These are phyloP conservation scores for Apiotrichum siamense DNA, from an alignment of 1,284 basidiomycete species.

Conservation along the genomic window DNA sequence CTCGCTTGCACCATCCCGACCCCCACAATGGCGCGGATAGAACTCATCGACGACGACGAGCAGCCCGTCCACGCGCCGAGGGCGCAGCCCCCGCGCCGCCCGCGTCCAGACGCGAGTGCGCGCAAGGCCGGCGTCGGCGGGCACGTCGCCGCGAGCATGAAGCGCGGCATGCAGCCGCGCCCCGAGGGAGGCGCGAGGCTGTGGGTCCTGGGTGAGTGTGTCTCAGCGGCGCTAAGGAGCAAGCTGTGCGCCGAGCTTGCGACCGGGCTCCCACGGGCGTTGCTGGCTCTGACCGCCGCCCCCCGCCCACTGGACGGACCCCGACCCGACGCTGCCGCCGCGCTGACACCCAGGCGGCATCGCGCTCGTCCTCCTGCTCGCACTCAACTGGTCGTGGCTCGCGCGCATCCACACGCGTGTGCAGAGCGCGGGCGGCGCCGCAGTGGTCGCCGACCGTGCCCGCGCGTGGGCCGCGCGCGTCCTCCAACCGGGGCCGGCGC, in stretches of 20 bases:
- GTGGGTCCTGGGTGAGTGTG: constrained; percentile 8
- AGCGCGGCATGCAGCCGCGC: constrained; percentile 13
- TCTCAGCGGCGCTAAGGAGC: not conserved
- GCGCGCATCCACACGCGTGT: constrained; percentile 10
- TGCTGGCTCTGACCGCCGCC: no score
- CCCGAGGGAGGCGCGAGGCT: not conserved
- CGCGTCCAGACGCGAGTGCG: not conserved
- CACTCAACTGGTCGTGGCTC: constrained; percentile 21
- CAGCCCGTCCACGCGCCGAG: no score
- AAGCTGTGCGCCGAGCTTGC: no score
- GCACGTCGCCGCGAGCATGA: constrained; percentile 31
- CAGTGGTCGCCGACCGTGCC: not conserved
- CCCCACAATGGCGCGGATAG: not conserved
- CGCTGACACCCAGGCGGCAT: constrained; percentile 15
- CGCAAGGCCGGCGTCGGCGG: constrained; percentile 23
- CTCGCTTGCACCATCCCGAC: no score
- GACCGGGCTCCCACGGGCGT: no score
- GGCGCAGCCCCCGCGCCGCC: not conserved
- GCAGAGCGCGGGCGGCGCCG: constrained; percentile 10
- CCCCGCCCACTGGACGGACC: no score
- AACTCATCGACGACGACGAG: not conserved
- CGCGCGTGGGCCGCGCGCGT: not conserved
- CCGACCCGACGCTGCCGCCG: no score
- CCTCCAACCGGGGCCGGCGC: not conserved
- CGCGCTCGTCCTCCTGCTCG: constrained; percentile 18